These are phyloP conservation scores for Quercus gilva DNA, from an alignment of 306 rosid species.

Conservation along the genomic window DNA sequence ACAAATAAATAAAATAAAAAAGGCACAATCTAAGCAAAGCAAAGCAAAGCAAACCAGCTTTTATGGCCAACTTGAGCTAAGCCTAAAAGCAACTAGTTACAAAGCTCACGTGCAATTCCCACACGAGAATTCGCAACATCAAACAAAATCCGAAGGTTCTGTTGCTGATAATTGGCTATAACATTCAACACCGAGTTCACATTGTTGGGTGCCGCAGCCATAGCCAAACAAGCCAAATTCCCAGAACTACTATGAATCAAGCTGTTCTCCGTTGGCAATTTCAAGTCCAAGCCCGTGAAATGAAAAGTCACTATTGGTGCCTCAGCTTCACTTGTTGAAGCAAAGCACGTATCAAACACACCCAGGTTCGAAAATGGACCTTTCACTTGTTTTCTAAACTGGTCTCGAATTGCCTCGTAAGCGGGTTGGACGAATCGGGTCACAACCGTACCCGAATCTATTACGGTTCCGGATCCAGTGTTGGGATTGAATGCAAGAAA, in stretches of 20 bases:
- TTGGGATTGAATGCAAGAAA: constrained; percentile 48
- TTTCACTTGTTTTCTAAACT: constrained; percentile 68
- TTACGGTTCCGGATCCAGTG: constrained; percentile 80
- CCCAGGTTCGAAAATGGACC: constrained; percentile 69
- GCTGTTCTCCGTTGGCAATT: constrained; percentile 67
- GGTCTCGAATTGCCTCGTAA: constrained; percentile 67
- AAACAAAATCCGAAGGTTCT: constrained; percentile 81
- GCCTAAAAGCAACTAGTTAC: constrained; percentile 43
- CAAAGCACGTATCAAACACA: constrained; percentile 81
- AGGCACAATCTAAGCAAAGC: not conserved
- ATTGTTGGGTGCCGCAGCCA: constrained; percentile 80
- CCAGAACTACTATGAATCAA: constrained; percentile 90
- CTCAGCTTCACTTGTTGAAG: constrained; percentile 38
- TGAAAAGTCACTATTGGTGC: constrained; percentile 59
- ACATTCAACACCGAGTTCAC: constrained; percentile 88
- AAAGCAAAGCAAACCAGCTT: not conserved
- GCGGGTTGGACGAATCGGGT: constrained; percentile 70
- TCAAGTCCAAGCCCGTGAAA: constrained; percentile 59
- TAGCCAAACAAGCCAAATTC: constrained; percentile 75
- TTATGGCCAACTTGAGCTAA: not conserved
- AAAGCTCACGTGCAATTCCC: constrained; percentile 87
- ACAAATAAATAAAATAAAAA: too few relatives aligned
- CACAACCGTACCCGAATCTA: constrained; percentile 85
- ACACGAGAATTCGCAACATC: constrained; percentile 66
- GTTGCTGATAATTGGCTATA: constrained; percentile 90